These are phyloP conservation scores for Rhinocladiella mackenziei DNA, from an alignment of 2,329 filamentous ascomycete species.

Conservation along the genomic window DNA sequence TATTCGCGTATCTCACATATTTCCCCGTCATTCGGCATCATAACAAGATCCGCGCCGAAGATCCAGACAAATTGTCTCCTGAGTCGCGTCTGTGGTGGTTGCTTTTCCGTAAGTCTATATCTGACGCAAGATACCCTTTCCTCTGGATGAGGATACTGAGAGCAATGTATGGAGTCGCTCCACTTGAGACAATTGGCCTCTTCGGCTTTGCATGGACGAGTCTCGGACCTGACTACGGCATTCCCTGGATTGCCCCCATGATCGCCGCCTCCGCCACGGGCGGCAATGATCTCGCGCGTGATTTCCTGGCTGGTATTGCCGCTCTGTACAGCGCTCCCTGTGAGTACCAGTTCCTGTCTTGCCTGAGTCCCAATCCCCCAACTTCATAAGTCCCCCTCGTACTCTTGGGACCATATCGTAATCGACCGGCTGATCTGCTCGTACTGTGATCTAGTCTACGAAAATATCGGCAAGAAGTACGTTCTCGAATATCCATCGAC, in stretches of 20 bases:
- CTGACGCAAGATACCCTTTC: not conserved
- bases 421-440: conserved; percentile 8
- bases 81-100: conserved; percentile 59
- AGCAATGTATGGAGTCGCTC: conserved; percentile 42
- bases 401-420: not conserved
- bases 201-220: conserved; percentile 60
- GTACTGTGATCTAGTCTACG: conserved; percentile 35
- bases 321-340: conserved; percentile 56
- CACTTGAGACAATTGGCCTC: conserved; percentile 56
- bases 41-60: conserved; percentile 38
- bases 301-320: conserved; percentile 59
- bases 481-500: conserved; percentile 46
- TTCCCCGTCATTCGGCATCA: conserved; percentile 51
- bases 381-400: not conserved
- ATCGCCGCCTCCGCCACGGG: conserved; percentile 62
- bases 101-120: conserved; percentile 43
- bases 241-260: conserved; percentile 60
- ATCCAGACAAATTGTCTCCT: conserved; percentile 54
- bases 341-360: conserved; percentile 29
- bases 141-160: not conserved
- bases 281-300: conserved; percentile 61
- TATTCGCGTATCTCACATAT: conserved; percentile 54
- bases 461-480: conserved; percentile 47
- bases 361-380: conserved; percentile 4
- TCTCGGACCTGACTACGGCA: conserved; percentile 46